Evolutionary conservation across 2,329 filamentous ascomycete genomes (phyloP), one percentile per base, ranked within the genome.

Genomic region (Pestalotiopsis sp.): DNA sequence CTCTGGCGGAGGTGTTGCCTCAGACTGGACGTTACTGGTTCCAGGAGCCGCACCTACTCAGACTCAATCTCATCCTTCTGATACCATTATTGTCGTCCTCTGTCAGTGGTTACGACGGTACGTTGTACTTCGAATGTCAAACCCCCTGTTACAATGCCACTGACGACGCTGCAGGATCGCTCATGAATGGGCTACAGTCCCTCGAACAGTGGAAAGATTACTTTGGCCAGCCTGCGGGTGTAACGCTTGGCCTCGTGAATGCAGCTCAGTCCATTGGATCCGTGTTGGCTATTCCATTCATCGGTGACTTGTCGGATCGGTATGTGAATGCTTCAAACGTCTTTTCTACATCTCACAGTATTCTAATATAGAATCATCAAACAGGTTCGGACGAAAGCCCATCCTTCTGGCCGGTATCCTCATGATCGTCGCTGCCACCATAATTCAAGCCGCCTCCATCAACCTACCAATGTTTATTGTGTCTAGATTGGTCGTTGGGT

Each of bases 1-100:
- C 73, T 55, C 67, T 78, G 58, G 74, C 74, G 2, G 69, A 73
- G 70, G 75, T 77, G 17, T 73, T 85, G 22, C 83, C 83, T 9
- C 71, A 78, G 44, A 77, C 78, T 30, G 74, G 77, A 48, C 79
- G 77, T 48, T 77, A 76, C 59, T 85, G 83, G 83, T 84, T 80
- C 62, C 77, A 79, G 40, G 73, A 78, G 35, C 75, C 80, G 2
- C 82, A 85, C 71, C 76, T 85, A 0, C 72, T 84, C 11, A 71
- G 76, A 20, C 74, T 85, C 17, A 85, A 85, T 66, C 70, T 84
- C 3, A 71, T 84, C 30, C 76, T 85, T 0, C 69, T 83, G 5
- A 74, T 84, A 1, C 82, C 82, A 0, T 70, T 82, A 6, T 70
- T 83, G 0, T 81, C 79, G 0, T 79, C 79, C 0, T 75, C 79